Evolutionary conservation across 1,284 basidiomycete species (phyloP).

Genomic region (Apiotrichum brassicae): DNA sequence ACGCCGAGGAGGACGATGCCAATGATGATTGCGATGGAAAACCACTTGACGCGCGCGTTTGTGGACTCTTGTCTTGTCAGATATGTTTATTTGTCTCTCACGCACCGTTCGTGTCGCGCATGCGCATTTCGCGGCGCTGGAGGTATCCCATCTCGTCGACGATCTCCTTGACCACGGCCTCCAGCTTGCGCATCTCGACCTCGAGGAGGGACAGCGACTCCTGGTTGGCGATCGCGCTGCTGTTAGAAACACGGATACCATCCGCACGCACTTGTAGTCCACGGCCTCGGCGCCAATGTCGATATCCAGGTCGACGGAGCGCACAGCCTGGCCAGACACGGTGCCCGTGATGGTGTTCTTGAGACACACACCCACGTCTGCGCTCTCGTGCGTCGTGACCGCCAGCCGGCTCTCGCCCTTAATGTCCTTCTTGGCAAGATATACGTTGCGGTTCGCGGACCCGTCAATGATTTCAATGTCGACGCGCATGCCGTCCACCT

Average conservation of each 20-base stretch:
- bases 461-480: slow-evolving; percentile 95
- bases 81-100: too few relatives aligned
- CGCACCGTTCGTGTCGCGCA: slow-evolving; percentile 87
- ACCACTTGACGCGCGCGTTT: slow-evolving; percentile 81
- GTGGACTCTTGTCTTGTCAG: too few relatives aligned
- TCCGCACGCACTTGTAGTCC: slow-evolving; percentile 76
- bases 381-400: slow-evolving; percentile 86
- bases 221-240: slow-evolving; percentile 94
- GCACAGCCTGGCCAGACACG: slow-evolving; percentile 49
- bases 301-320: slow-evolving; percentile 84
- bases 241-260: background rate
- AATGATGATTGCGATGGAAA: slow-evolving; percentile 79
- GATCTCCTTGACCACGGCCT: slow-evolving; percentile 88
- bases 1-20: slow-evolving; percentile 75
- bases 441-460: slow-evolving; percentile 77
- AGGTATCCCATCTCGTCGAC: slow-evolving; percentile 91
- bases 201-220: slow-evolving; percentile 92
- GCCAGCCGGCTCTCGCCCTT: slow-evolving; percentile 87
- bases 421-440: slow-evolving; percentile 81
- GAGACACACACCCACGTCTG: slow-evolving; percentile 93
- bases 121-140: slow-evolving; percentile 78
- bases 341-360: slow-evolving; percentile 63
- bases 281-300: slow-evolving; percentile 98
- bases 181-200: slow-evolving; percentile 96
- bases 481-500: slow-evolving; percentile 65